Evolutionary conservation across 2,329 filamentous ascomycete genomes (phyloP).

Genomic region (Pseudovirgaria hyperparasitica): DNA sequence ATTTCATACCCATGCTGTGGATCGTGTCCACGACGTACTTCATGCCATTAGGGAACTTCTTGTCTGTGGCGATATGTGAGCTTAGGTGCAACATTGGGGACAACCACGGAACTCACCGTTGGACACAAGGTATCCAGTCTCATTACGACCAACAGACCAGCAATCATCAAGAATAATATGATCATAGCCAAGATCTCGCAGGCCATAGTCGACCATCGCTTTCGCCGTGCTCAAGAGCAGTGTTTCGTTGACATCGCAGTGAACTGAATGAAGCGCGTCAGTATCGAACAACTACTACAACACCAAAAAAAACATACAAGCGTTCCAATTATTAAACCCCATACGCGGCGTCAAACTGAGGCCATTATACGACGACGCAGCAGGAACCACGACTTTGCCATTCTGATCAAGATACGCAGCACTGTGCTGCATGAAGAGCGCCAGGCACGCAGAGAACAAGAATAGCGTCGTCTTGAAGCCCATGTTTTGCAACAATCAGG

Average conservation of each 20-base stretch:
- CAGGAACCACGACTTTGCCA: slow-evolving; percentile 10
- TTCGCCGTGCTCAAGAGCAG: slow-evolving; percentile 35
- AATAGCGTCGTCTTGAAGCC: too few relatives aligned
- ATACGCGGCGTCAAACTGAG: slow-evolving; percentile 24
- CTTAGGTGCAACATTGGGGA: slow-evolving; percentile 5
- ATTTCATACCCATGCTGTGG: slow-evolving; percentile 35
- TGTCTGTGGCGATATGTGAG: slow-evolving; percentile 19
- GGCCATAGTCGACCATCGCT: slow-evolving; percentile 31
- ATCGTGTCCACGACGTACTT: slow-evolving; percentile 32
- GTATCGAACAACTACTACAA: slow-evolving; percentile 18
- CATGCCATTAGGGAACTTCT: slow-evolving; percentile 33
- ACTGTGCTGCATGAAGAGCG: too few relatives aligned
- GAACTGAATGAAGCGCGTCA: too few relatives aligned
- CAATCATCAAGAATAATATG: slow-evolving; percentile 43
- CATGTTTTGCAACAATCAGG: too few relatives aligned
- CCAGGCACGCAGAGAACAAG: too few relatives aligned
- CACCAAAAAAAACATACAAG: slow-evolving; percentile 4
- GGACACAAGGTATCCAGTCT: slow-evolving; percentile 28
- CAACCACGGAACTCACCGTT: slow-evolving; percentile 14
- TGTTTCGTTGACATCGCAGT: slow-evolving; percentile 33
- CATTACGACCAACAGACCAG: slow-evolving; percentile 34
- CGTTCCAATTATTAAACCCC: slow-evolving; percentile 24
- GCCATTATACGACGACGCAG: slow-evolving; percentile 20
- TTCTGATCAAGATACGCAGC: too few relatives aligned
- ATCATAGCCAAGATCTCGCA: slow-evolving; percentile 37